These are phyloP conservation scores for Xylaria venustula DNA, from an alignment of 495 filamentous ascomycete genomes.

Conservation along the genomic window DNA sequence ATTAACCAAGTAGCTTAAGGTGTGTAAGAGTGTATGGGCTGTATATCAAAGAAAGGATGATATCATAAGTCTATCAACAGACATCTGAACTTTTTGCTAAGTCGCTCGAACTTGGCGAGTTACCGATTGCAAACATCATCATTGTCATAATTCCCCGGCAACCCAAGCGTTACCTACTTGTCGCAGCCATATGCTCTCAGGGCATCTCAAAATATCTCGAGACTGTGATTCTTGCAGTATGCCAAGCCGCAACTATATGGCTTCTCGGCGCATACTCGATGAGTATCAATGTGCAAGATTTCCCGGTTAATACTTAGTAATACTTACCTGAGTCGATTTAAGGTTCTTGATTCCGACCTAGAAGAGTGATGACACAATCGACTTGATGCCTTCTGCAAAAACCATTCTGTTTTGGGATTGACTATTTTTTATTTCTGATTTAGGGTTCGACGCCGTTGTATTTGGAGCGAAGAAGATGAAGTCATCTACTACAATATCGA, in stretches of 20 bases:
- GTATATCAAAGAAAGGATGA: neutral
- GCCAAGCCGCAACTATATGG: too few species aligned
- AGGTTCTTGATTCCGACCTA: neutral
- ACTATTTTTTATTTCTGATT: neutral
- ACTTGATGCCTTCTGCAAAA: neutral
- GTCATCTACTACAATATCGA: neutral
- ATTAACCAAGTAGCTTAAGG: neutral
- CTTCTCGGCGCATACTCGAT: too few species aligned
- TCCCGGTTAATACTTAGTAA: neutral
- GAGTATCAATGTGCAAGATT: too few species aligned
- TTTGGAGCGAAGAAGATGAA: neutral
- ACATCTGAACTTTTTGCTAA: neutral
- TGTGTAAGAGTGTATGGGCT: neutral
- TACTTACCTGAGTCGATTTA: neutral
- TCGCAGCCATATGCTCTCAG: too few species aligned
- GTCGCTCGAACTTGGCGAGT: neutral
- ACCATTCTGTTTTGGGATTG: neutral
- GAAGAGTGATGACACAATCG: neutral
- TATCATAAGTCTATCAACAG: slow-evolving; percentile 5
- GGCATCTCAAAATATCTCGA: too few species aligned
- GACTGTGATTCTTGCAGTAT: too few species aligned
- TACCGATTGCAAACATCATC: neutral
- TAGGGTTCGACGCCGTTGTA: slow-evolving; percentile 4
- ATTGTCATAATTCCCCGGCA: too few species aligned
- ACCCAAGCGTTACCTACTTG: too few species aligned